Evolutionary conservation across 2,329 filamentous ascomycete species (phyloP).

Genomic region (Sclerotinia spermophila): DNA sequence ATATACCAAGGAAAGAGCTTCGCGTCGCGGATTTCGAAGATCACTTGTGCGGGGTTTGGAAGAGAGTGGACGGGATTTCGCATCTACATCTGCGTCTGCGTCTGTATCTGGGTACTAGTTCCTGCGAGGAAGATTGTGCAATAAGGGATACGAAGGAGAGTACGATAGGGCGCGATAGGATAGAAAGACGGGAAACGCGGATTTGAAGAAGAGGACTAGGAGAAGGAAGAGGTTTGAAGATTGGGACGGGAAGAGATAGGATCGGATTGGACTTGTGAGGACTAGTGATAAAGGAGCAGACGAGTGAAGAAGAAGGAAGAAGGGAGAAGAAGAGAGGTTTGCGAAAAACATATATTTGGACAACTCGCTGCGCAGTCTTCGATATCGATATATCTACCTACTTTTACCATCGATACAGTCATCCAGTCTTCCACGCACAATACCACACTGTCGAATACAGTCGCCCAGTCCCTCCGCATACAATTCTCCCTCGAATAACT

Average conservation of each 20-base stretch:
- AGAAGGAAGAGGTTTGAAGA: neutral
- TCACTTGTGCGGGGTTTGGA: neutral
- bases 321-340: too few relatives aligned
- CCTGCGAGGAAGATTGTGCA: neutral
- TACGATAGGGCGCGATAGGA: neutral
- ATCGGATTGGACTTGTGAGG: neutral
- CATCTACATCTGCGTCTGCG: neutral
- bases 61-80: neutral
- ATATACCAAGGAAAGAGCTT: neutral
- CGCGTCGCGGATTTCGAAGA: neutral
- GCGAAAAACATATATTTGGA: neutral
- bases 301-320: neutral
- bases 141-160: neutral
- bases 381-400: neutral
- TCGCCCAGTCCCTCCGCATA: neutral
- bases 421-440: too few relatives aligned
- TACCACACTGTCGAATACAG: too few relatives aligned
- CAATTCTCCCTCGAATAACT: neutral
- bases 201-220: neutral
- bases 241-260: neutral
- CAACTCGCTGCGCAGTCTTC: neutral
- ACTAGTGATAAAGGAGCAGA: too few relatives aligned
- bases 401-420: neutral
- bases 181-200: neutral
- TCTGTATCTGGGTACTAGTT: neutral